Percentiles rank a stretch among this genome's conserved stretches.
These are phyloP conservation scores for Hapsidospora chrysogenum DNA, from an alignment of 495 filamentous ascomycete genomes.

Conservation along the genomic window DNA sequence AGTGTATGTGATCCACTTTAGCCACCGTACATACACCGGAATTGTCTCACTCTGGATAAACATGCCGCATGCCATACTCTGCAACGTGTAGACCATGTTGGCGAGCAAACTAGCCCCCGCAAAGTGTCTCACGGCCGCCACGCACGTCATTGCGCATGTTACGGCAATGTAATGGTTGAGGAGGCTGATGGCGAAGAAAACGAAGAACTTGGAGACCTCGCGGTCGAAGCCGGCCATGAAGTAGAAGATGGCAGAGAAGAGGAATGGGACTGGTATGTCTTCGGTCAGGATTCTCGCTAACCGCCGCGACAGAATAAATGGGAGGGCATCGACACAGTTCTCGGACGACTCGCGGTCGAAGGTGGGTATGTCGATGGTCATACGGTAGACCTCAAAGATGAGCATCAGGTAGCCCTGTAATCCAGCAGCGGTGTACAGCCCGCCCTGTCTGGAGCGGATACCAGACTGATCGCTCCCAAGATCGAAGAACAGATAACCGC, in stretches of 20 bases:
- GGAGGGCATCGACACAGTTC: constrained; percentile 47
- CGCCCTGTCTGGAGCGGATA: constrained; percentile 48
- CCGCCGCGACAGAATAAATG: constrained; percentile 48
- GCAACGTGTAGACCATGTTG: constrained; percentile 53
- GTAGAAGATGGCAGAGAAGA: constrained; percentile 53
- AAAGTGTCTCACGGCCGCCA: constrained; percentile 44
- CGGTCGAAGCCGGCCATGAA: constrained; percentile 59
- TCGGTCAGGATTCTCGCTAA: constrained; percentile 47
- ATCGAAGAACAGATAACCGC: constrained; percentile 53
- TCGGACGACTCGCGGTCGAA: constrained; percentile 61
- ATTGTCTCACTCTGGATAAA: constrained; percentile 57
- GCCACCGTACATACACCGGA: constrained; percentile 56
- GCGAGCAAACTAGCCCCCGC: constrained; percentile 43
- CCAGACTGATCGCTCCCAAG: constrained; percentile 43
- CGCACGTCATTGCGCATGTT: constrained; percentile 40
- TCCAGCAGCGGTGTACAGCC: constrained; percentile 46
- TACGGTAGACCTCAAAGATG: constrained; percentile 53
- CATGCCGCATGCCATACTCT: constrained; percentile 55
- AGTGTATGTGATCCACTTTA: constrained; percentile 42
- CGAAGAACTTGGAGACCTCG: constrained; percentile 43
- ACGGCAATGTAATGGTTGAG: constrained; percentile 51
- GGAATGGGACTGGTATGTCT: constrained; percentile 49
- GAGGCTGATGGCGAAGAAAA: constrained; percentile 45
- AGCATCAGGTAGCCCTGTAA: constrained; percentile 60
- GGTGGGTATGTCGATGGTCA: constrained; percentile 51